Evolutionary conservation across 164 flowering plant species (phyloP).

Genomic region (Hamamelis virginiana): DNA sequence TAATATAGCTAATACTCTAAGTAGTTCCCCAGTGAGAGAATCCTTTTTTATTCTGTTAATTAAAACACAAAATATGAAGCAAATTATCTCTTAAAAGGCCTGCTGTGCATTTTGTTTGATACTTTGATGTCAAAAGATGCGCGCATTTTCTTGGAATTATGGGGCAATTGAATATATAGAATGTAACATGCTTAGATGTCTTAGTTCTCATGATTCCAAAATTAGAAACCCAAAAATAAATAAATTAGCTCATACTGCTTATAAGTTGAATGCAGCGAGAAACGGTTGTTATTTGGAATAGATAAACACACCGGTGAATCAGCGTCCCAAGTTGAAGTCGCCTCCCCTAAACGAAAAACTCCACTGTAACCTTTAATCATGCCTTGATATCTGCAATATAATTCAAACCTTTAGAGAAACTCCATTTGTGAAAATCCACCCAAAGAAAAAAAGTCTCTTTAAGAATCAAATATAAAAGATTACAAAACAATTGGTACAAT

Average conservation of each 20-base stretch:
- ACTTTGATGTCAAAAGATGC: neutral
- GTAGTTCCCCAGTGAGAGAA: too few species aligned
- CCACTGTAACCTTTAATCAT: constrained; percentile 95
- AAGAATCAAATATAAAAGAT: neutral
- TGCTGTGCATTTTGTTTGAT: too few species aligned
- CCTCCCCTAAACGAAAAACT: constrained; percentile 92
- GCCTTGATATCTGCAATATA: constrained; percentile 76
- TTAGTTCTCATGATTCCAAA: neutral
- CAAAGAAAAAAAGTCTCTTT: neutral
- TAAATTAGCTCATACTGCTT: neutral
- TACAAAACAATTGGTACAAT: neutral
- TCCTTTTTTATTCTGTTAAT: too few species aligned
- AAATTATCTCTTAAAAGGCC: too few species aligned
- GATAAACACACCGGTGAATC: constrained; percentile 89
- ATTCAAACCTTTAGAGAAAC: neutral
- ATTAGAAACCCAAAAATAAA: neutral
- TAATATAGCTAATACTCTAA: too few species aligned
- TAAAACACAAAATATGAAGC: too few species aligned
- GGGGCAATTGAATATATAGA: too few species aligned
- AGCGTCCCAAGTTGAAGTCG: constrained; percentile 99
- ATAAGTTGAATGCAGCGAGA: constrained; percentile 10
- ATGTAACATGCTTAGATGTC: neutral
- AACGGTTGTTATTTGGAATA: constrained; percentile 14
- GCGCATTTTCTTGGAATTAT: neutral
- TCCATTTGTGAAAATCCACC: neutral